These are phyloP conservation scores for Scleromitrula shiraiana DNA, from an alignment of 2,329 filamentous ascomycete genomes.

Conservation along the genomic window DNA sequence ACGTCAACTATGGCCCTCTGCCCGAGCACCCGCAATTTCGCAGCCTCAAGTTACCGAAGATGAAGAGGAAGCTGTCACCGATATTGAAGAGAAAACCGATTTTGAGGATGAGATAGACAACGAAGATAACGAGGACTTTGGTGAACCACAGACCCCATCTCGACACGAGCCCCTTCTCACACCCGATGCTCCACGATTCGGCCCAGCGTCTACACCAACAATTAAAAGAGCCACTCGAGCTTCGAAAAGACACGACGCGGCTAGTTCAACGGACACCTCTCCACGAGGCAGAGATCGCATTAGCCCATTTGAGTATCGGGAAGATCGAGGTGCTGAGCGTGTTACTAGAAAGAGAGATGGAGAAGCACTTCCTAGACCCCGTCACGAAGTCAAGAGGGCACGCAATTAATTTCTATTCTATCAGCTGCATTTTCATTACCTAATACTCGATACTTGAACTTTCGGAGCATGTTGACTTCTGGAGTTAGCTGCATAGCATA, in stretches of 20 bases:
- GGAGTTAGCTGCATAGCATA: neutral
- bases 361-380: conserved; percentile 29
- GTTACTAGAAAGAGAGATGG: conserved; percentile 39
- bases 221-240: conserved; percentile 51
- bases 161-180: conserved; percentile 35
- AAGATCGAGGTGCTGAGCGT: conserved; percentile 33
- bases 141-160: conserved; percentile 2
- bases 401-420: neutral
- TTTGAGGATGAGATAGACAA: neutral
- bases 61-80: conserved; percentile 42
- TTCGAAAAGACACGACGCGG: conserved; percentile 38
- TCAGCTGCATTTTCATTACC: neutral
- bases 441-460: neutral
- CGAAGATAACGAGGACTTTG: too few relatives aligned
- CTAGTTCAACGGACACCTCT: conserved; percentile 24
- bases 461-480: neutral
- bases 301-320: conserved; percentile 59
- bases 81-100: conserved; percentile 36
- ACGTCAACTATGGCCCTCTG: conserved; percentile 55
- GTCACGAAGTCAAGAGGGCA: conserved; percentile 13
- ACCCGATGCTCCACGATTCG: conserved; percentile 47
- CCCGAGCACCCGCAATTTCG: conserved; percentile 41
- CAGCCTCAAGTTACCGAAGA: conserved; percentile 55
- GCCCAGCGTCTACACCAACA: conserved; percentile 54
- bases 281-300: conserved; percentile 9